Conservation (phyloP, 441 rosid genomes). For the Erysimum pusillum region DNA sequence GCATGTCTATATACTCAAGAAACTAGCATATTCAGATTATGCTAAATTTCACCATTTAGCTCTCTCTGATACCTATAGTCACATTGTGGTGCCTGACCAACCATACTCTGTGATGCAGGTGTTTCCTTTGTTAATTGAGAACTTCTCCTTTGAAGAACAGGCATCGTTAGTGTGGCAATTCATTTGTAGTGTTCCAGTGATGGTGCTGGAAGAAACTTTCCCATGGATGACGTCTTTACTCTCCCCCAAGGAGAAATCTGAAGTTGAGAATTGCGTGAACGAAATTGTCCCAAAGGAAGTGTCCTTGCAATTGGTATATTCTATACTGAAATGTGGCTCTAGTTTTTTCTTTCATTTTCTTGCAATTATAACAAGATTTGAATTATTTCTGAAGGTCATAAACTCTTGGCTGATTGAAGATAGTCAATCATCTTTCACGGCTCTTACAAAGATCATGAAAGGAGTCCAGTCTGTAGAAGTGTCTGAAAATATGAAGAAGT, state of each 20-base stretch:
- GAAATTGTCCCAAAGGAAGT: conserved; percentile 82
- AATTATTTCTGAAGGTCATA: conserved; percentile 60
- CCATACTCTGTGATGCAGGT: too few species aligned
- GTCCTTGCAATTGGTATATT: conserved; percentile 80
- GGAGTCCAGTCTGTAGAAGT: conserved; percentile 40
- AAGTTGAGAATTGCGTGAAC: conserved; percentile 76
- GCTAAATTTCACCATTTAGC: too few species aligned
- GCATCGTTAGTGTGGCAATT: conserved; percentile 97
- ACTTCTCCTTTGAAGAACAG: conserved; percentile 87
- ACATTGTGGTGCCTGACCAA: too few species aligned
- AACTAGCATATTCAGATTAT: too few species aligned
- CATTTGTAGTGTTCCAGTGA: conserved; percentile 97
- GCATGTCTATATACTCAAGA: too few species aligned
- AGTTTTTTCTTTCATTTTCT: conserved; percentile 27
- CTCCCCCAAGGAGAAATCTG: conserved; percentile 79
- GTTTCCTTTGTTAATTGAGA: conserved; percentile 90
- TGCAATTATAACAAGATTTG: conserved; percentile 37
- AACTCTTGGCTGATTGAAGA: conserved; percentile 61
- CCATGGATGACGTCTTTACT: conserved; percentile 96
- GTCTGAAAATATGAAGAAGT: conserved; percentile 42
- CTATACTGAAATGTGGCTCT: too few species aligned
- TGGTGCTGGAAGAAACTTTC: conserved; percentile 87
- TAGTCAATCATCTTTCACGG: conserved; percentile 42
- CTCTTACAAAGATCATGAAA: conserved; percentile 41
- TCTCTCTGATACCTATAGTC: too few species aligned